Evolutionary conservation across 345 rosid genomes (phyloP).

Genomic region (Arabidopsis arenosa): DNA sequence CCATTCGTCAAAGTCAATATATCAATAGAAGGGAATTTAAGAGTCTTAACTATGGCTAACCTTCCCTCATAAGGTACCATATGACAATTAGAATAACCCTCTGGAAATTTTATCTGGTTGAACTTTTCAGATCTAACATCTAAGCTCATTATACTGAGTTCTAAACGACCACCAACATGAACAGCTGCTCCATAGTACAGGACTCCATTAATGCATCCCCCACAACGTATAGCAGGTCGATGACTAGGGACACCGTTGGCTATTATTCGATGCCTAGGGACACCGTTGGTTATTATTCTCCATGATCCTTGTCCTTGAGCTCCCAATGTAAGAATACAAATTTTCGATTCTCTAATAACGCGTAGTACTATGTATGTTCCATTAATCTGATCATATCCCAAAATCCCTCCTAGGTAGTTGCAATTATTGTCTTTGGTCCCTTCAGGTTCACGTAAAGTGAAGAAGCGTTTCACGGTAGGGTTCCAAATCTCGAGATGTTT

Average conservation of each 20-base stretch:
- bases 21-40: background rate
- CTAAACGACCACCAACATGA: background rate
- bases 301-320: too few species aligned
- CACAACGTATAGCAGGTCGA: background rate
- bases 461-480: background rate
- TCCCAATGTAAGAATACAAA: conserved; percentile 21
- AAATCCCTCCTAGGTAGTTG: background rate
- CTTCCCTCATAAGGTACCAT: conserved; percentile 14
- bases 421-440: background rate
- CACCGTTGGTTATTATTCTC: too few species aligned
- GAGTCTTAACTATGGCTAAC: background rate
- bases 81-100: background rate
- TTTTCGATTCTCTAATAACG: too few species aligned
- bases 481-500: background rate
- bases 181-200: background rate
- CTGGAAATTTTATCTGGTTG: background rate
- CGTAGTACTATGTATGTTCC: background rate
- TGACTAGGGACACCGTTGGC: background rate
- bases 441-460: background rate
- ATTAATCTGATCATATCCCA: conserved; percentile 4
- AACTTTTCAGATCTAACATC: conserved; percentile 14
- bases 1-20: background rate
- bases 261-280: too few species aligned
- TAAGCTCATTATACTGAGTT: background rate
- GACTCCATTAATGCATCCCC: background rate